phyloP scores from a whole-genome alignment of 495 filamentous ascomycete species.

The Physcia stellaris region DNA sequence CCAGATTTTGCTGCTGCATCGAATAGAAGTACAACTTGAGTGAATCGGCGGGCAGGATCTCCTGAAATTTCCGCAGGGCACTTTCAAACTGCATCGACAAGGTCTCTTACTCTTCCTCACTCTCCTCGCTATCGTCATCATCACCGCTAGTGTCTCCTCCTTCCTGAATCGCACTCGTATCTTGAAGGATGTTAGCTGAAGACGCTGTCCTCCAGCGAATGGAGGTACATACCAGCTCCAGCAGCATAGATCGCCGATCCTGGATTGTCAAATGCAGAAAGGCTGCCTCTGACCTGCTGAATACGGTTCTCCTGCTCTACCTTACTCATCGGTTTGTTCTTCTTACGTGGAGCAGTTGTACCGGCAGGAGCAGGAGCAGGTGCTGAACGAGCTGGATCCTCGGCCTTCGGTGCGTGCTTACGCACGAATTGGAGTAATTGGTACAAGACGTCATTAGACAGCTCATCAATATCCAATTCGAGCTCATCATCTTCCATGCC shows the following conservation, averaged over 20 bases:
- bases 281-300: constrained; percentile 51
- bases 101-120: constrained; percentile 42
- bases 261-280: constrained; percentile 31
- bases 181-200: constrained; percentile 9
- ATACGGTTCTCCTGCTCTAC: constrained; percentile 84
- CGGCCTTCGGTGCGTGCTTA: constrained; percentile 45
- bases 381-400: constrained; percentile 24
- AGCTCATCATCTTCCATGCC: constrained; percentile 71
- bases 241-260: constrained; percentile 13
- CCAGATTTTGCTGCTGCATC: too few relatives aligned
- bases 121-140: constrained; percentile 40
- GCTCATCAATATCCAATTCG: constrained; percentile 79
- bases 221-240: background rate
- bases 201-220: background rate
- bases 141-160: constrained; percentile 36
- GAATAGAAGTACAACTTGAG: too few relatives aligned
- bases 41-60: too few relatives aligned
- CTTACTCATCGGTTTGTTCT: constrained; percentile 99
- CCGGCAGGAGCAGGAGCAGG: constrained; percentile 27
- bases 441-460: constrained; percentile 58
- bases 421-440: constrained; percentile 67
- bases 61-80: too few relatives aligned
- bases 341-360: constrained; percentile 50
- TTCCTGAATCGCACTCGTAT: constrained; percentile 27
- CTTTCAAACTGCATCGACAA: too few relatives aligned